Evolutionary conservation across 352 stramenopile genomes (phyloP).

Genomic region (Pythium aquatile): DNA sequence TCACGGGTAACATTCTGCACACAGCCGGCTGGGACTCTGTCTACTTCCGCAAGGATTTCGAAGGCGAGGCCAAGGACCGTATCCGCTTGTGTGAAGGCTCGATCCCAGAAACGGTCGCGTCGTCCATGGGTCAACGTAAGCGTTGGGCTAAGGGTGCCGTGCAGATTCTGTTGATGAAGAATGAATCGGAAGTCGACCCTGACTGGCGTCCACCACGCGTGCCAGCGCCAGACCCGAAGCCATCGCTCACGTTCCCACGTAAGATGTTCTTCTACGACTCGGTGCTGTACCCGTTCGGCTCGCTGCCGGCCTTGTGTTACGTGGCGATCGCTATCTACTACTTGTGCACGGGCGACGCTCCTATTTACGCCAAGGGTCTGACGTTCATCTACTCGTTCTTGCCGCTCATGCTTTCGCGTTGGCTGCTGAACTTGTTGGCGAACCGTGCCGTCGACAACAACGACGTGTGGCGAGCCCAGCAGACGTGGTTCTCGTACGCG

Average conservation of each 20-base stretch:
- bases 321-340: constrained; percentile 86
- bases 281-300: constrained; percentile 87
- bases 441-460: constrained; percentile 89
- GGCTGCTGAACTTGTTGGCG: constrained; percentile 80
- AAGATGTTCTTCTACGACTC: constrained; percentile 92
- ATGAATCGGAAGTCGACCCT: constrained; percentile 86
- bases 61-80: constrained; percentile 81
- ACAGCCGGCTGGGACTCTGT: constrained; percentile 83
- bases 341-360: constrained; percentile 78
- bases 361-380: constrained; percentile 81
- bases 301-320: constrained; percentile 83
- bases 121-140: constrained; percentile 84
- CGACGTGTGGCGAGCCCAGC: constrained; percentile 86
- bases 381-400: constrained; percentile 88
- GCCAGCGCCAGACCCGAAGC: constrained; percentile 79
- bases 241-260: constrained; percentile 72
- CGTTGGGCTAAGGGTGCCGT: constrained; percentile 88
- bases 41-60: constrained; percentile 91
- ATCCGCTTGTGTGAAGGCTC: constrained; percentile 85
- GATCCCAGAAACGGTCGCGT: constrained; percentile 81
- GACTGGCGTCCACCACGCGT: constrained; percentile 84
- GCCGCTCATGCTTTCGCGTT: constrained; percentile 74
- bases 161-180: constrained; percentile 89
- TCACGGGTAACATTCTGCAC: constrained; percentile 83
- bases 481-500: constrained; percentile 90